Conservation (phyloP, 2,329 filamentous ascomycete species). For the Colletotrichum neosansevieriae region DNA sequence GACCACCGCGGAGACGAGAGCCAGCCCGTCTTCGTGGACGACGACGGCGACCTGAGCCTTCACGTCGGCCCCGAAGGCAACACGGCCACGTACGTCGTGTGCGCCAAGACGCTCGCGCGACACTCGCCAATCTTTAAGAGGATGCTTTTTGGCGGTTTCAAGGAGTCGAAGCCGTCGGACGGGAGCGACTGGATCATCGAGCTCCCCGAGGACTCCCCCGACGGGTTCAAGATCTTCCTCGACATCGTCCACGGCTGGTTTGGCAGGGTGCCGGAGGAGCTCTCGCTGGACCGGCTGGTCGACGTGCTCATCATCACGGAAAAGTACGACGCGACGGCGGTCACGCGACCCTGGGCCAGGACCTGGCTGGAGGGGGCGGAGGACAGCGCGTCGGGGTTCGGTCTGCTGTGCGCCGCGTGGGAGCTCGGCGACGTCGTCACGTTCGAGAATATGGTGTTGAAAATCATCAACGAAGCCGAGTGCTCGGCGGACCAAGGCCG, state of each 20-base stretch:
- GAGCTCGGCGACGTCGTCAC: background rate
- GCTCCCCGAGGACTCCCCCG: background rate
- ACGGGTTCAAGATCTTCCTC: background rate
- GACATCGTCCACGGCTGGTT: conserved; percentile 8
- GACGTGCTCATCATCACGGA: background rate
- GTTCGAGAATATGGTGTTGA: background rate
- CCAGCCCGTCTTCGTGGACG: background rate
- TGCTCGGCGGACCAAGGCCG: background rate
- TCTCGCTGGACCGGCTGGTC: background rate
- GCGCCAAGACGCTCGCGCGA: conserved; percentile 41
- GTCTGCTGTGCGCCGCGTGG: background rate
- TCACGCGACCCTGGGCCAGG: background rate
- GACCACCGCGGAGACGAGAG: background rate
- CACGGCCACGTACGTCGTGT: background rate
- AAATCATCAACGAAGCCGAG: background rate
- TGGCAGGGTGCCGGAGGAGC: background rate
- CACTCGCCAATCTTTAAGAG: conserved; percentile 46
- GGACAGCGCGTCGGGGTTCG: background rate
- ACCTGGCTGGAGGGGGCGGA: background rate
- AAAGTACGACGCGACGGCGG: background rate
- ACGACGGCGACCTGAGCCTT: background rate
- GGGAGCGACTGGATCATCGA: background rate
- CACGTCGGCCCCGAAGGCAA: background rate
- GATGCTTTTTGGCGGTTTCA: conserved; percentile 46
- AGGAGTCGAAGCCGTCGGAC: conserved; percentile 40